These are phyloP conservation scores for Curvularia spicifera DNA, from an alignment of 2,329 filamentous ascomycete genomes.

Conservation along the genomic window DNA sequence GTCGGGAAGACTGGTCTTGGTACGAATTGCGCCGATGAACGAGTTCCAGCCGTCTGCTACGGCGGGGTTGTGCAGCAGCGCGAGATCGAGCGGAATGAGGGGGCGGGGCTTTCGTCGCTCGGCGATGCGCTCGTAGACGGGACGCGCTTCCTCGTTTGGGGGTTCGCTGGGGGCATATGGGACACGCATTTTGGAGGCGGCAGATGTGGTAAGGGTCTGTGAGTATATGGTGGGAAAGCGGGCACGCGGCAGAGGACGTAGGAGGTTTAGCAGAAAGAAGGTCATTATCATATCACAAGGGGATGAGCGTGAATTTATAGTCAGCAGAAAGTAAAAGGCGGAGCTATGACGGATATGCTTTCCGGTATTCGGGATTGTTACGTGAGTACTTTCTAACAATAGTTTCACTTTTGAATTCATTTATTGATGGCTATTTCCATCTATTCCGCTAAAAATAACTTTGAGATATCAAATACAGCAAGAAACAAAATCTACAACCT, in stretches of 20 bases:
- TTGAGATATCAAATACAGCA: constrained; percentile 17
- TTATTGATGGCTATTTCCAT: neutral
- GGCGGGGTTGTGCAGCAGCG: constrained; percentile 62
- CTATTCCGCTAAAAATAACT: constrained; percentile 22
- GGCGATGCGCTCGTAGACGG: constrained; percentile 60
- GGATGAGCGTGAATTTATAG: constrained; percentile 8
- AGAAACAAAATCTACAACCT: constrained; percentile 29
- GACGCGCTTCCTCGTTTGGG: constrained; percentile 54
- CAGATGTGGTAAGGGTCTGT: constrained; percentile 15
- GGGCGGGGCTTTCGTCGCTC: constrained; percentile 59
- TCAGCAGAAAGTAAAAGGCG: constrained; percentile 5
- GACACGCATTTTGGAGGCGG: constrained; percentile 59
- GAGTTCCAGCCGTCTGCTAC: constrained; percentile 65
- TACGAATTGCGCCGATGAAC: constrained; percentile 65
- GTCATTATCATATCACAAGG: neutral
- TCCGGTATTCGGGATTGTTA: constrained; percentile 8
- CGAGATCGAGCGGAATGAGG: constrained; percentile 63
- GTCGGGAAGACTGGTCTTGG: constrained; percentile 57
- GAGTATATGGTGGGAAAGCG: neutral
- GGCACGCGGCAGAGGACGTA: neutral
- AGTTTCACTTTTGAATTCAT: constrained; percentile 2
- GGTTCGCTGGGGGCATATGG: constrained; percentile 61
- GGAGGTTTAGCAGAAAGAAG: neutral
- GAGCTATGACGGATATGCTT: constrained; percentile 13
- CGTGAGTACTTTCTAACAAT: neutral